These are phyloP conservation scores for Coemansia sp. DNA, from an alignment of 192 early-diverging fungal genomes.

Conservation along the genomic window DNA sequence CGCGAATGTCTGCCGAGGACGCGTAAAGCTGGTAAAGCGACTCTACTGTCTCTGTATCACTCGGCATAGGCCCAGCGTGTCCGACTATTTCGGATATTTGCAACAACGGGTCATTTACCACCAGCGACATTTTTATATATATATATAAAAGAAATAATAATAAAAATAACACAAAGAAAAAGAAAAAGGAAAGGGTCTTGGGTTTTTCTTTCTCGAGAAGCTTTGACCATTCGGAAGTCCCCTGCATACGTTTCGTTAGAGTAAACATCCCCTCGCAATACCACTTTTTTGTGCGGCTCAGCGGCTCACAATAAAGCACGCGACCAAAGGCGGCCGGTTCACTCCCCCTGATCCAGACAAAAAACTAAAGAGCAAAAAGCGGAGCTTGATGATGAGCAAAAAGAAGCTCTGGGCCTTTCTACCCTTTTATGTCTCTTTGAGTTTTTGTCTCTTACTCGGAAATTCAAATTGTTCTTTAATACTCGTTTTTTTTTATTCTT, in stretches of 20 bases:
- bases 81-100: slow-evolving; percentile 2
- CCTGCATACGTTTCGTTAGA: too few species aligned
- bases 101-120: slow-evolving; percentile 18
- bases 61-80: neutral
- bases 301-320: neutral
- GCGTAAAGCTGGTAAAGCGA: slow-evolving; percentile 8
- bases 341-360: slow-evolving; percentile 6
- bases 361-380: neutral
- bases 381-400: neutral
- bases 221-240: too few species aligned
- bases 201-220: too few species aligned
- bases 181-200: neutral
- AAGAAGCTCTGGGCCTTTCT: neutral
- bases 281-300: neutral
- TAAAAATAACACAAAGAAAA: neutral
- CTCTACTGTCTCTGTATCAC: neutral
- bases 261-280: too few species aligned
- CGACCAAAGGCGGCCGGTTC: neutral
- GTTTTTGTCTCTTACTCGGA: slow-evolving; percentile 5
- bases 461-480: neutral
- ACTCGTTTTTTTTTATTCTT: neutral
- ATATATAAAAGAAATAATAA: too few species aligned
- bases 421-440: slow-evolving; percentile 1
- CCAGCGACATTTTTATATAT: neutral
- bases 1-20: slow-evolving; percentile 31